Percentiles rank a stretch among this genome's conserved stretches.
phyloP scores from a whole-genome alignment of 1,284 basidiomycete species.

The Malassezia caprae region DNA sequence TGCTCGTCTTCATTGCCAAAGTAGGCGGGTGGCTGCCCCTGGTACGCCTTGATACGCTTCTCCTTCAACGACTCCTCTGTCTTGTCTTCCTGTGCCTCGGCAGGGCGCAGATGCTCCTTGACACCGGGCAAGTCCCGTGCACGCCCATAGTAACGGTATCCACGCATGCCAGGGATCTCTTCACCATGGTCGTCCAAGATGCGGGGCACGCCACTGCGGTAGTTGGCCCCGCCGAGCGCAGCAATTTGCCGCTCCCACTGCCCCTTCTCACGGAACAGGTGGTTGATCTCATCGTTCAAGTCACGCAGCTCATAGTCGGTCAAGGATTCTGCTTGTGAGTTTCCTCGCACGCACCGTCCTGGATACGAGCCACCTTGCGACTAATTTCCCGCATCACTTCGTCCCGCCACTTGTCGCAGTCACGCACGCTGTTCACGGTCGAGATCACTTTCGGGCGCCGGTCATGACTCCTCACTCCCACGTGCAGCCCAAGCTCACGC shows the following conservation, averaged over 20 bases:
- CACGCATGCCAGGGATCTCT: conserved; percentile 90
- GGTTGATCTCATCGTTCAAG: conserved; percentile 96
- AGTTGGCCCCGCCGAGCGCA: conserved; percentile 88
- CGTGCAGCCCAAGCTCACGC: conserved; percentile 76
- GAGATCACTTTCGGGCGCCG: conserved; percentile 80
- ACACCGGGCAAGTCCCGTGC: conserved; percentile 94
- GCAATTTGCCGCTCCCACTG: conserved; percentile 98
- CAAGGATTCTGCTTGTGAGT: conserved; percentile 59
- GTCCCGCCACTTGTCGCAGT: conserved; percentile 89
- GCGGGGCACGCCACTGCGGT: conserved; percentile 68
- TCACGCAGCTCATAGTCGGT: conserved; percentile 94
- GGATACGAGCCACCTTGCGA: conserved; percentile 92
- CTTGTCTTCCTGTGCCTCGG: conserved; percentile 58
- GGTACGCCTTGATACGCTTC: conserved; percentile 75
- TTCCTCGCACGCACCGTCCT: conserved; percentile 62
- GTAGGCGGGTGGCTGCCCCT: conserved; percentile 74
- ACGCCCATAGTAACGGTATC: conserved; percentile 98
- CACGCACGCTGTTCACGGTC: conserved; percentile 75
- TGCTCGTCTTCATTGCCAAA: conserved; percentile 84
- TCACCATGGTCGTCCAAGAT: conserved; percentile 85
- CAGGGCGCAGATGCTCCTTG: conserved; percentile 76
- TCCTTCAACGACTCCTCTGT: conserved; percentile 65
- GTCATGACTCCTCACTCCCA: conserved; percentile 54
- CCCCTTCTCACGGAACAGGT: conserved; percentile 80
- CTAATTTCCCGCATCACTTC: conserved; percentile 89